Percentiles rank a stretch among this genome's conserved stretches.
phyloP scores from a whole-genome alignment of 176 grass and related monocot genomes.

The Rhynchospora breviuscula region DNA sequence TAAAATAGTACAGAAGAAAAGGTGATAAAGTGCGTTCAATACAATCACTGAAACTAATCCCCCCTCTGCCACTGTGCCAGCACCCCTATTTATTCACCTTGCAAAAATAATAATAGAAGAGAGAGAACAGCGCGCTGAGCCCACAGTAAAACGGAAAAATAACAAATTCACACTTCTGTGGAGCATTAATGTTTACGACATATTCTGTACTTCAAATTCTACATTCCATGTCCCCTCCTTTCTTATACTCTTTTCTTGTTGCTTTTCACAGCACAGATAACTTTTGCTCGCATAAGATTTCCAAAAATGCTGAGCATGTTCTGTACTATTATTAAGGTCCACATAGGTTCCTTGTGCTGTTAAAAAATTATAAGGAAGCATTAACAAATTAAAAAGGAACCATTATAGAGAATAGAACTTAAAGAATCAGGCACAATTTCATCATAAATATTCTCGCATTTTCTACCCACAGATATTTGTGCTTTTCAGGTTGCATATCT shows the following conservation, averaged over 20 bases:
- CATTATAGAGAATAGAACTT: not conserved
- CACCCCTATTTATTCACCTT: no score
- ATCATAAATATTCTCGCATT: not conserved
- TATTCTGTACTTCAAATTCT: not conserved
- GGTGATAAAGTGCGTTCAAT: not conserved
- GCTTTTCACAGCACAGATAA: not conserved
- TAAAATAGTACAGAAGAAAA: not conserved
- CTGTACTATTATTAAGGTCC: conserved; percentile 6
- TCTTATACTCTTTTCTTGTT: not conserved
- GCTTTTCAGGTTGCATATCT: not conserved
- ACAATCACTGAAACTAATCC: no score
- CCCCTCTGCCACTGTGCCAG: no score
- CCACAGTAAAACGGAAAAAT: not conserved
- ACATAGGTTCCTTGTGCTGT: not conserved
- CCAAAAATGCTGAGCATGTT: conserved; percentile 11
- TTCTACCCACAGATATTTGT: not conserved
- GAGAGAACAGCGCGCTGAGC: no score
- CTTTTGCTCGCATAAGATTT: not conserved
- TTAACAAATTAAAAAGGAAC: not conserved
- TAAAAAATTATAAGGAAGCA: not conserved
- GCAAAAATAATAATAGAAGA: no score
- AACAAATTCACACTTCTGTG: not conserved
- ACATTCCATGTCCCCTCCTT: not conserved
- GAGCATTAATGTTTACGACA: not conserved
- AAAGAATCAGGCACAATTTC: not conserved